These are phyloP conservation scores for Apiospora saccharicola DNA, from an alignment of 2,329 filamentous ascomycete genomes.

Conservation along the genomic window DNA sequence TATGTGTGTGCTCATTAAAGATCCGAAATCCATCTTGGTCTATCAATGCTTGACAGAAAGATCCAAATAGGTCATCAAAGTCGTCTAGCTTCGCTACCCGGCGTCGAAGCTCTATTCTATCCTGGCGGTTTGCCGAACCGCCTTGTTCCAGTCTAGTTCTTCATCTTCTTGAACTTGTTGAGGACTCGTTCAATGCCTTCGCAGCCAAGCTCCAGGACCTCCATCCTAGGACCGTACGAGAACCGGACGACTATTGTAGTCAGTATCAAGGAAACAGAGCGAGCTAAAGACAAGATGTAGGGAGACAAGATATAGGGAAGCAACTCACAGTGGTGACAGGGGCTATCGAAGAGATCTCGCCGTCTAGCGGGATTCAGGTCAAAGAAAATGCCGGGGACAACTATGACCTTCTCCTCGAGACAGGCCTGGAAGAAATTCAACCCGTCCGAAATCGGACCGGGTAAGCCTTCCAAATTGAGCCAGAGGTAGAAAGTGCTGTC, in stretches of 20 bases:
- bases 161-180: conserved; percentile 60
- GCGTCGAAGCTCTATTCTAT: background rate
- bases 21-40: background rate
- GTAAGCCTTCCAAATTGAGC: conserved; percentile 71
- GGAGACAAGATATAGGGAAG: background rate
- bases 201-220: conserved; percentile 77
- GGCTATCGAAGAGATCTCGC: conserved; percentile 90
- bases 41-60: background rate
- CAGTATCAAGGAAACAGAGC: no score
- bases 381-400: conserved; percentile 98
- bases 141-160: background rate
- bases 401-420: conserved; percentile 91
- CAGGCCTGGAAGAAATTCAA: conserved; percentile 97
- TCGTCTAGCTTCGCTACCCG: background rate
- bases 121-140: background rate
- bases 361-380: conserved; percentile 91
- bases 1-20: background rate
- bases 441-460: conserved; percentile 86
- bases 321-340: conserved; percentile 79
- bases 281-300: no score
- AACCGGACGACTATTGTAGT: conserved; percentile 69
- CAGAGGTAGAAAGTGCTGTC: conserved; percentile 95
- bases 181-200: conserved; percentile 87
- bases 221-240: conserved; percentile 85
- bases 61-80: background rate